Conservation (phyloP, 176 grass and related monocot species). For the Avena atlantica region DNA sequence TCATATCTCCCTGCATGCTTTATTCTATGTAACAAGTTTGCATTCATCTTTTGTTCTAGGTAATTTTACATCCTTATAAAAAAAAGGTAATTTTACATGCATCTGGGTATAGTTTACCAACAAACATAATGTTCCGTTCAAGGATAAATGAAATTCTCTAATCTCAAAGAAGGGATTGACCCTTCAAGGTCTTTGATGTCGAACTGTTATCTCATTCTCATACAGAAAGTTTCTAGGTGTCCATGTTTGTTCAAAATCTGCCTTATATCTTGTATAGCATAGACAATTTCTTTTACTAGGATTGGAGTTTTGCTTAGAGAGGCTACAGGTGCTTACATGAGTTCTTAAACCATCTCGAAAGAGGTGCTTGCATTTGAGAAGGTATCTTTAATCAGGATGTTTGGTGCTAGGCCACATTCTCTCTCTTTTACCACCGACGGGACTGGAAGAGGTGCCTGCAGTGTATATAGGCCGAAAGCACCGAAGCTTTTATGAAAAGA, state of each 20-base stretch:
- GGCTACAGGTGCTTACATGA: not conserved
- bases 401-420: not conserved
- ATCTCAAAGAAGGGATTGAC: not conserved
- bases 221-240: not conserved
- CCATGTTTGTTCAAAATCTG: not conserved
- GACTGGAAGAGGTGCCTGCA: not conserved
- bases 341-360: not conserved
- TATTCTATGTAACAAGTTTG: not conserved
- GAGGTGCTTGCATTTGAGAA: not conserved
- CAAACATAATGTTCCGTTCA: constrained; percentile 1
- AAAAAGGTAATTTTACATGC: not conserved
- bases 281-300: not conserved
- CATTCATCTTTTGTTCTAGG: not conserved
- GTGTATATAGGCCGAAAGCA: not conserved
- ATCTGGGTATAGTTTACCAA: not conserved
- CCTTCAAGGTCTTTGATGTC: not conserved
- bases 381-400: not conserved
- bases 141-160: not conserved
- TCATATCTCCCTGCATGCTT: not conserved
- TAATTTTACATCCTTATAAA: no score
- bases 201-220: not conserved
- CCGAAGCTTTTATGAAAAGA: not conserved
- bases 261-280: not conserved
- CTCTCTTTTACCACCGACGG: not conserved
- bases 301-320: not conserved